phyloP scores from a whole-genome alignment of 2,329 filamentous ascomycete species.

The Allantophomopsis lycopodina region DNA sequence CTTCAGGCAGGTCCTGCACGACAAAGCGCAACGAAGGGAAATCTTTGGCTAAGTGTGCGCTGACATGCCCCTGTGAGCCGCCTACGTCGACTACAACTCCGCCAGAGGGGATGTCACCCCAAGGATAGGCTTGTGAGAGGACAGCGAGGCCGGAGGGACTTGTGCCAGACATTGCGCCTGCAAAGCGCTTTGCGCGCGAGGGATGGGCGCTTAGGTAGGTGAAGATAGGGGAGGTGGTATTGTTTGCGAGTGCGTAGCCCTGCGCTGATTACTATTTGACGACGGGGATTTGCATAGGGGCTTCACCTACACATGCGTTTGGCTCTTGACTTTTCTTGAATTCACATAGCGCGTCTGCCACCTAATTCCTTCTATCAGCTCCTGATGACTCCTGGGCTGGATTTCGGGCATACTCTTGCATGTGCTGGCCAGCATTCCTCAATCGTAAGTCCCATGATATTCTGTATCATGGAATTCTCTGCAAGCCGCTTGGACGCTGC shows the following conservation, averaged over 20 bases:
- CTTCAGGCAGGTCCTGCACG: slow-evolving; percentile 14
- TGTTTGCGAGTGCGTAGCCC: slow-evolving; percentile 33
- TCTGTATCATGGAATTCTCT: slow-evolving; percentile 2
- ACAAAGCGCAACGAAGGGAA: slow-evolving; percentile 12
- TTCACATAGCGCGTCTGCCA: not conserved
- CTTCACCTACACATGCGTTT: slow-evolving; percentile 16
- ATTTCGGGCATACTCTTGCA: not conserved
- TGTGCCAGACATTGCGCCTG: slow-evolving; percentile 28
- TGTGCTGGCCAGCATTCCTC: slow-evolving; percentile 22
- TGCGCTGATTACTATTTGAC: no score
- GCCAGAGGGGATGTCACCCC: not conserved
- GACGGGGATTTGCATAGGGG: no score
- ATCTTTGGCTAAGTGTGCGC: slow-evolving; percentile 8
- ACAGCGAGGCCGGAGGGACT: slow-evolving; percentile 22
- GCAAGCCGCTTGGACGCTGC: slow-evolving; percentile 6
- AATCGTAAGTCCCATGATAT: slow-evolving; percentile 35
- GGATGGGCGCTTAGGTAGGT: slow-evolving; percentile 21
- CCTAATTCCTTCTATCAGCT: no score
- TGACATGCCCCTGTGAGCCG: slow-evolving; percentile 12
- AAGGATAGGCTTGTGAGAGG: slow-evolving; percentile 26
- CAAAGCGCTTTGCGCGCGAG: slow-evolving; percentile 30
- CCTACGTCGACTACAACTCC: slow-evolving; percentile 7
- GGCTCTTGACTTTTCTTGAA: slow-evolving; percentile 16
- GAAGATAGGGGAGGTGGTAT: slow-evolving; percentile 22
- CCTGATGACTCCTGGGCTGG: no score